Evolutionary conservation across 495 filamentous ascomycete species (phyloP), one percentile per base, ranked within the genome.

Genomic region (Recurvomyces mirabilis): DNA sequence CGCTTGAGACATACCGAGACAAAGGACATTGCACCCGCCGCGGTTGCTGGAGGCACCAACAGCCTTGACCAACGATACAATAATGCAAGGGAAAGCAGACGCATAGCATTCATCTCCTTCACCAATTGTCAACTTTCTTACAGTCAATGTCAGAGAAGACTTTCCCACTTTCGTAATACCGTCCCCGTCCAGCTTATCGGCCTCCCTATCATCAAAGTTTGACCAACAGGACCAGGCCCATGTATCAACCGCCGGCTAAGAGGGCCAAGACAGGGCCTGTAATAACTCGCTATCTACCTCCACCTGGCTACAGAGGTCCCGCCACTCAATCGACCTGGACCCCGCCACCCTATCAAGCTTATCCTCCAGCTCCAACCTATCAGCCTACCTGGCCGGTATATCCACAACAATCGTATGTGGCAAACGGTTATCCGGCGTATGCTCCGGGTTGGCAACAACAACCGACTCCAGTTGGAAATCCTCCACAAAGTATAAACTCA

Each of bases 231-330:
- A n/a, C n/a, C n/a, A n/a, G n/a, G n/a, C n/a, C n/a, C n/a, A n/a
- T n/a, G n/a, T n/a, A n/a, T n/a, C 42, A 46, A 2, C 49, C 49
- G 1, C 55, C 59, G 4, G 54, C 60, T 18, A 64, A 63, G 51
- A 49, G 46, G 32, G 7, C 41, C 1, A 66, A 65, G 33, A 56
- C 55, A n/a, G 60, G 62, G 46, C 60, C 61, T 3, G 50, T 64
- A 49, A 63, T 65, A 44, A 65, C 63, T 4, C 41, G 54, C 21
- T 65, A 64, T 37, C 47, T 61, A 24, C 63, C 63, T 13, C 63
- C 63, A 18, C 63, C 61, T 23, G 61, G 61, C 3, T 65, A 65
- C 53, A 53, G 43, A 30, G 53, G 49, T 13, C 60, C 57, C 25
- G 50, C 47, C 20, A n/a, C n/a, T n/a, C n/a, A n/a, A n/a, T n/a